Conservation (phyloP, 495 filamentous ascomycete species). For the Bacidia gigantensis region DNA sequence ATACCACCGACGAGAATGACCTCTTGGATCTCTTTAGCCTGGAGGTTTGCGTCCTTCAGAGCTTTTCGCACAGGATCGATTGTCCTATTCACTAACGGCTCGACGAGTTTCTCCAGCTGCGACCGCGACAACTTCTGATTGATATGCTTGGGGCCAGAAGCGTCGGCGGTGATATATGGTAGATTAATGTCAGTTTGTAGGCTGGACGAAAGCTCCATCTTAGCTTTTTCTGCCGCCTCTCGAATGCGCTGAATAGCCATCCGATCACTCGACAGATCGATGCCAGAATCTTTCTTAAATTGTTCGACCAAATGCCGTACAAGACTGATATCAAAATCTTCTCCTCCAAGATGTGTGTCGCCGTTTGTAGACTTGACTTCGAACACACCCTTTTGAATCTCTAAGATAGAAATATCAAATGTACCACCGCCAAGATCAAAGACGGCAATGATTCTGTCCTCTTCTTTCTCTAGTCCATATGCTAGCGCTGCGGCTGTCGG, state of each 20-base stretch:
- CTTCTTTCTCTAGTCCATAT: conserved; percentile 90
- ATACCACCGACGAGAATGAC: conserved; percentile 98
- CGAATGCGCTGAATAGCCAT: conserved; percentile 99
- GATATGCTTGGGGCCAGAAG: conserved; percentile 93
- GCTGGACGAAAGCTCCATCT: conserved; percentile 96
- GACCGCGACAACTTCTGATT: conserved; percentile 86
- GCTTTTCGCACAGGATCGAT: conserved; percentile 93
- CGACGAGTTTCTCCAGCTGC: conserved; percentile 85
- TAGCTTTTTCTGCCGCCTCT: conserved; percentile 99
- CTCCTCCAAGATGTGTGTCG: conserved; percentile 94
- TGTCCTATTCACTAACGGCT: conserved; percentile 76
- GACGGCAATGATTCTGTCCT: conserved; percentile 81
- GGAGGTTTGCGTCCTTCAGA: conserved; percentile 87
- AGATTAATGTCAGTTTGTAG: conserved; percentile 98
- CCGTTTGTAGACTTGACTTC: conserved; percentile 99
- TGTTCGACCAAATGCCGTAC: conserved; percentile 89
- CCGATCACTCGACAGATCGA: conserved; percentile 83
- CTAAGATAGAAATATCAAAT: conserved; percentile 94
- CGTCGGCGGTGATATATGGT: conserved; percentile 95
- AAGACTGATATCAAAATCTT: conserved; percentile 94
- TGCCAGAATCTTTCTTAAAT: conserved; percentile 91
- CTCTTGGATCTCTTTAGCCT: conserved; percentile 94
- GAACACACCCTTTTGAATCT: conserved; percentile 96
- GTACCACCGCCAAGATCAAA: conserved; percentile 98
- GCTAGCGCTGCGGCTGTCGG: conserved; percentile 89